A percentile compares a stretch with the other conserved stretches of the same genome.
Conservation (phyloP, 805 yeast genomes). For the Pichia cabralensis region DNA sequence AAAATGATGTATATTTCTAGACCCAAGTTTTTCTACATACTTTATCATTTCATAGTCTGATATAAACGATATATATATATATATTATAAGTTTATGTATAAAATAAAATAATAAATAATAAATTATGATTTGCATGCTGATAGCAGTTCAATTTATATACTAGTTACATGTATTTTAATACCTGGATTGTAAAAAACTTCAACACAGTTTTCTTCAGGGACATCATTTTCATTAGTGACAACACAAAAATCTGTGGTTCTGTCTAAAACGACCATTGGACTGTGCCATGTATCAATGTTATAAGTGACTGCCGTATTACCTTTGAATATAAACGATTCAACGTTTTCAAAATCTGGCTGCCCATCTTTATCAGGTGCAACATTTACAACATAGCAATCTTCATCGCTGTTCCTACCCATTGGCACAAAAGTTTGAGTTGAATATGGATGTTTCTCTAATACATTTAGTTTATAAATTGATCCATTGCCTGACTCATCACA, state of each 20-base stretch:
- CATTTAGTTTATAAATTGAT: slow-evolving; percentile 42
- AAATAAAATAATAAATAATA: too few species aligned
- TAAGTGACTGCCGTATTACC: slow-evolving; percentile 90
- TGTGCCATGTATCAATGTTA: slow-evolving; percentile 85
- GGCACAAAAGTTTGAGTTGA: slow-evolving; percentile 90
- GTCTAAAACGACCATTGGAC: slow-evolving; percentile 86
- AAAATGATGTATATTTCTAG: not conserved
- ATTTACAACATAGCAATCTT: slow-evolving; percentile 62
- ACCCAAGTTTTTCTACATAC: too few species aligned
- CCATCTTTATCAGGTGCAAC: slow-evolving; percentile 45
- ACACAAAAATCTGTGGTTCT: slow-evolving; percentile 72
- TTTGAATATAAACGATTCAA: slow-evolving; percentile 61
- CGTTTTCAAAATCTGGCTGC: slow-evolving; percentile 51
- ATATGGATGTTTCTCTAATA: slow-evolving; percentile 83
- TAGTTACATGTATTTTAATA: slow-evolving; percentile 25
- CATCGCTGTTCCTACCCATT: slow-evolving; percentile 51
- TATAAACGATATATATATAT: too few species aligned
- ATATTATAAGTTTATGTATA: too few species aligned
- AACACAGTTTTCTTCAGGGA: slow-evolving; percentile 69
- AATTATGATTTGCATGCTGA: not conserved
- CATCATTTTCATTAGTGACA: slow-evolving; percentile 76
- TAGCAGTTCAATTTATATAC: not conserved
- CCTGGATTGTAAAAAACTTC: slow-evolving; percentile 68
- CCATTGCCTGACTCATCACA: slow-evolving; percentile 6
- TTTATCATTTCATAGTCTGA: too few species aligned